A percentile compares a stretch with the other conserved stretches of the same genome.
These are phyloP conservation scores for Nannizzia gypsea DNA, from an alignment of 2,329 filamentous ascomycete genomes.

Conservation along the genomic window DNA sequence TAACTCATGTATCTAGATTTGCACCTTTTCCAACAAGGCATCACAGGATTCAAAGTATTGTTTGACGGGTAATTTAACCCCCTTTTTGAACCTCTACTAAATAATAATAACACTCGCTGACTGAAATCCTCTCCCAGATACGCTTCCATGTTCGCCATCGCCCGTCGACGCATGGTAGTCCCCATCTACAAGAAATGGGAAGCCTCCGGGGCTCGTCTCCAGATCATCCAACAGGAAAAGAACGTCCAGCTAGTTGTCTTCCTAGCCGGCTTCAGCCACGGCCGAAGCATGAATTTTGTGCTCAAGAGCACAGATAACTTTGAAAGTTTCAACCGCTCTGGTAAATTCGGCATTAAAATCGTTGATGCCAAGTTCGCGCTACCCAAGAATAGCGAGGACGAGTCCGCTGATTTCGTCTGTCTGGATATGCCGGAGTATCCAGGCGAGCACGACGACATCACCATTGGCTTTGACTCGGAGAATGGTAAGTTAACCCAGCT, in stretches of 20 bases:
- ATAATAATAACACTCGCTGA: neutral
- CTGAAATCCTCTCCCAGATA: slow-evolving; percentile 30
- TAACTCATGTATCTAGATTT: slow-evolving; percentile 42
- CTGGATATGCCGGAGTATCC: slow-evolving; percentile 80
- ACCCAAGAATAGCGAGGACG: slow-evolving; percentile 46
- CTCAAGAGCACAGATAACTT: slow-evolving; percentile 76
- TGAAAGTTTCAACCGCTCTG: slow-evolving; percentile 51
- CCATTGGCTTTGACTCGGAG: slow-evolving; percentile 70
- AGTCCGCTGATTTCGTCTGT: slow-evolving; percentile 62
- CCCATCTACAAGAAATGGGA: slow-evolving; percentile 94
- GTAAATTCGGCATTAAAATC: slow-evolving; percentile 62
- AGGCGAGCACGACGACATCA: slow-evolving; percentile 84
- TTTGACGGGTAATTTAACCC: slow-evolving; percentile 48
- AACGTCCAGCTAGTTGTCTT: slow-evolving; percentile 70
- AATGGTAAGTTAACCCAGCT: slow-evolving; percentile 47
- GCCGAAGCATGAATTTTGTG: slow-evolving; percentile 78
- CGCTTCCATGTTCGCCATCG: slow-evolving; percentile 65
- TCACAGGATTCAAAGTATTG: slow-evolving; percentile 68
- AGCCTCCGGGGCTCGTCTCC: slow-evolving; percentile 64
- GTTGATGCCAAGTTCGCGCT: slow-evolving; percentile 86
- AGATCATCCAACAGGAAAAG: slow-evolving; percentile 65
- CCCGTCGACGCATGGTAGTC: slow-evolving; percentile 75
- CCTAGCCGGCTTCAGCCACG: slow-evolving; percentile 77
- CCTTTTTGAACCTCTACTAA: neutral
- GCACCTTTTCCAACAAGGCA: slow-evolving; percentile 63